Evolutionary conservation across 2,329 filamentous ascomycete species (phyloP), one percentile per base, ranked within the genome.

Genomic region (Pseudogymnoascus sp.): DNA sequence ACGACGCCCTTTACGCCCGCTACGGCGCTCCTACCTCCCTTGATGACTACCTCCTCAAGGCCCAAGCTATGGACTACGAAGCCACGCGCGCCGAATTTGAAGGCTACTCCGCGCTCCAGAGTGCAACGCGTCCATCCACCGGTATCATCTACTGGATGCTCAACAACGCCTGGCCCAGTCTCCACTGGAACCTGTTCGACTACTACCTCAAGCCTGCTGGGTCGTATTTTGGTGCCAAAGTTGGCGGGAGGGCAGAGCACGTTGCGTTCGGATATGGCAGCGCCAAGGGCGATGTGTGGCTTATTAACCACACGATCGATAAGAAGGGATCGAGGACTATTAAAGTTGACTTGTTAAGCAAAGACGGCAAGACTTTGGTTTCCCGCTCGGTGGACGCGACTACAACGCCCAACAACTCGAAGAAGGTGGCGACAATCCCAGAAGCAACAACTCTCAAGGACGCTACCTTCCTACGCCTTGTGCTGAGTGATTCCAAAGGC

Each of bases 91-190:
- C 84, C 0, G 76, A 87, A 67, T 85, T 83, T 63, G 85, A 88
- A 69, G 83, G 75, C 0, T 87, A 81, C 69, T 76, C 79, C 0
- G 75, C 80, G 2, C 75, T 77, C 0, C 85, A 84, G 79, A 81
- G 71, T 65, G 77, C 76, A 1, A 71, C 75, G 0, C 75, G 81
- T 2, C 81, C 83, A 0, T 83, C 85, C 0, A 87, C 85, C 0
- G 85, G 85, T 0, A 60, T 83, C 60, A 81, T 88, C 14, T 88
- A 88, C 74, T 88, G 85, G 85, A 88, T 88, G 85, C 72, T 88
- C 62, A 87, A 86, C 67, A 81, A 81, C 54, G 85, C 85, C 0
- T 88, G 85, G 84, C 85, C 86, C 0, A 82, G 79, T 63, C 74
- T 88, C 28, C 85, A 88, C 69, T 89, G 86, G 85, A 83, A 84